Base-by-base conservation (phyloP, 352 stramenopile species). In the Globisporangium splendens region DNA sequence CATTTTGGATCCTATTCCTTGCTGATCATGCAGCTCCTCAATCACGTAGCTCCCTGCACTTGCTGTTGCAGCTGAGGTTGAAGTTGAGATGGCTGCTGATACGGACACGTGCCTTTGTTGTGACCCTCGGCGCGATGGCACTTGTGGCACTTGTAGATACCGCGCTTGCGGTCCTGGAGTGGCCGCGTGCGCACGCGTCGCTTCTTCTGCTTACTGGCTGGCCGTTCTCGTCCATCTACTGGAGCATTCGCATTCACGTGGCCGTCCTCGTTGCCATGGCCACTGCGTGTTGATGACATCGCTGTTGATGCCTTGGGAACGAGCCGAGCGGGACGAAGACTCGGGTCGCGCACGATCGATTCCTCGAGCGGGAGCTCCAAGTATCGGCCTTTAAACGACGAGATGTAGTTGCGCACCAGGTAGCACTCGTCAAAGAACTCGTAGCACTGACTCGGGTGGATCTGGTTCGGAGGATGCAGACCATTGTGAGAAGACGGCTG, bases 391-490 rank as follows among this genome's bases (percentile, higher is more conserved):
- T 79, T 75, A 55, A 77, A 77, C 7, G 72, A 70, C 6, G 61
- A 69, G 6, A 70, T 59, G 52, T 73, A 83, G 41, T 74, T 80
- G 46, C 62, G 64, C 44, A 81, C 72, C 14, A 74, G 56, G 49
- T 77, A 81, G 52, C 71, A 79, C 51, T 81, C 72, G 46, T 83
- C 71, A 47, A 83, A 83, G 48, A 68, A 81, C 8, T 83, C 69
- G 38, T 73, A 59, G 1, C 67, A 62, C 28, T 71, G 69, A 18
- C 48, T 57, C 24, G 24, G 24, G 24, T 31, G 24, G 24, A 31
- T 31, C 24, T 31, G 24, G 5, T 31, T 5, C 5, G 24, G 24
- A 31, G 24, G 24, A 31, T 31, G 24, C 41, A 77, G 59, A 10
- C 47, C 53, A 12, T 64, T 65, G n/a, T 8, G 24, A 31, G 24